Base-by-base conservation (phyloP, 441 rosid species). In the Capsella rubella region DNA sequence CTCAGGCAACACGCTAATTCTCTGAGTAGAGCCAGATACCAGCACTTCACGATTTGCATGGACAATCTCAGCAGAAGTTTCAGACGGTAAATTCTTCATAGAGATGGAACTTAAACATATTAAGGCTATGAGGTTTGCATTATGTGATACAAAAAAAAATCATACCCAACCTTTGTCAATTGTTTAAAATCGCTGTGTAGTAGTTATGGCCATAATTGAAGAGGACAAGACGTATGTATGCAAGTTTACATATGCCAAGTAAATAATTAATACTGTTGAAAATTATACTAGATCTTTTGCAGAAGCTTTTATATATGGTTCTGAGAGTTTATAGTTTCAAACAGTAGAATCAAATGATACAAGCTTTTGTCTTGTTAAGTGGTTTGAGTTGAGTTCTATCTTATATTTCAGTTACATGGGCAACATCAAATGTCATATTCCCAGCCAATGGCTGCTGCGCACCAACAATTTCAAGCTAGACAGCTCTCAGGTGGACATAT, bases 381-480 rank as follows among this genome's bases (percentile, higher is more conserved):
- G 13, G 9, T 18, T 16, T 29, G 16, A 39, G 55, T 34, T 47
- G 16, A 16, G 56, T 56, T 62, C 29, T 51, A 32, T 64, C 13
- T 54, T 61, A 28, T 53, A 54, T 60, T 28, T 32, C 79, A 84
- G 88, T 83, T 87, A 70, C 92, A 89, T 84, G 93, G 94, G 76
- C 97, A 90, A 64, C 93, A 84, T 79, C 99, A 93, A 86, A 90
- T 91, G 96, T 90, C 89, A 69, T 91, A 87, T 84, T 86, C 99
- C 76, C 97, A 90, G 85, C 68, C 97, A 68, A 69, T 91, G 86
- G 95, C 84, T 4, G 95, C 84, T 4, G 37, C 39, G 10, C 96
- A 89, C 79, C 98, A 92, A 76, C 99, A 95, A 76, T 91, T 87
- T 76, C 98, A 90, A 82, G 84, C 88, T 65, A 88, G 98, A 81